These are phyloP conservation scores for Boletus rubroflammeus DNA, from an alignment of 768 basidiomycete species.

Conservation along the genomic window DNA sequence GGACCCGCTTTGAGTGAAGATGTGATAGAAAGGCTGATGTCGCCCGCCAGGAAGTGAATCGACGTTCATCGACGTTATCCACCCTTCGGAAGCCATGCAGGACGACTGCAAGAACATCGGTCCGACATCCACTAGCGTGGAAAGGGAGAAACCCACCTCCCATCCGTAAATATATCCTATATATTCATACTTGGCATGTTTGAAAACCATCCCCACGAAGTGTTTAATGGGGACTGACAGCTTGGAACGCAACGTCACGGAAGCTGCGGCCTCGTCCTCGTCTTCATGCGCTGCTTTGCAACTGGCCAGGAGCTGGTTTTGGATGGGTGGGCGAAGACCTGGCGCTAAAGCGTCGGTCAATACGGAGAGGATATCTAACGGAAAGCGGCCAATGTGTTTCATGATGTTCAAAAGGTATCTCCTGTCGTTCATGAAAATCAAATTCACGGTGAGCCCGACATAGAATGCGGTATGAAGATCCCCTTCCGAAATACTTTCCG, in stretches of 20 bases:
- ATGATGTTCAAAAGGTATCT: constrained; percentile 33
- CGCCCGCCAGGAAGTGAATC: constrained; percentile 38
- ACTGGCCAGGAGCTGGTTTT: constrained; percentile 26
- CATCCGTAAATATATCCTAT: constrained; percentile 46
- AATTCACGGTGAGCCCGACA: constrained; percentile 36
- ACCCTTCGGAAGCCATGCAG: constrained; percentile 41
- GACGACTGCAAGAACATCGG: constrained; percentile 16
- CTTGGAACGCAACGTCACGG: constrained; percentile 26
- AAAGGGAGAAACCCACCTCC: constrained; percentile 37
- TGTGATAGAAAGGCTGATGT: constrained; percentile 49
- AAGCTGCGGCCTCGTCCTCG: constrained; percentile 29
- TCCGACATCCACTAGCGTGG: neutral
- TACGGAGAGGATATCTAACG: constrained; percentile 44
- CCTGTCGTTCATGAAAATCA: constrained; percentile 36
- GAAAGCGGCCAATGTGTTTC: constrained; percentile 32
- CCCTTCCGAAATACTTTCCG: constrained; percentile 27
- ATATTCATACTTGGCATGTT: constrained; percentile 39
- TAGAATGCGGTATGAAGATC: constrained; percentile 34
- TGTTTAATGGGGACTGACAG: constrained; percentile 30
- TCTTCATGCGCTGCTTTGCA: constrained; percentile 32
- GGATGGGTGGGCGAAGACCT: constrained; percentile 23
- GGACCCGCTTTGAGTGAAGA: constrained; percentile 34
- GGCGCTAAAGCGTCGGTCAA: constrained; percentile 38
- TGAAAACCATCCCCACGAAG: constrained; percentile 50
- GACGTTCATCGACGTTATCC: constrained; percentile 44